Percentiles rank a stretch among this genome's conserved stretches.
Evolutionary conservation across 2,329 filamentous ascomycete species (phyloP).

Genomic region (Piedraia hortae): DNA sequence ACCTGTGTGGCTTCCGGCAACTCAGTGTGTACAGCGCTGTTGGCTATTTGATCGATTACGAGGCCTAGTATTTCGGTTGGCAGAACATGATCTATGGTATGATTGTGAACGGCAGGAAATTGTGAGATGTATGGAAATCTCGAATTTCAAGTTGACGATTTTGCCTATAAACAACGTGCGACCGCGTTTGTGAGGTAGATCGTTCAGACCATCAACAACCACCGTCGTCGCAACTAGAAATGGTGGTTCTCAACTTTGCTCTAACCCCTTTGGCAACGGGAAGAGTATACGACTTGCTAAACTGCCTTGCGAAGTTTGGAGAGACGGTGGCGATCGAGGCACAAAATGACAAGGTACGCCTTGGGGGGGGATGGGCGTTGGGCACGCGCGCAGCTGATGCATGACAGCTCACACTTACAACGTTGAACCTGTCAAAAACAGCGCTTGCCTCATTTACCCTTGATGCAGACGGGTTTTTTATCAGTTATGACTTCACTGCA

Average conservation of each 20-base stretch:
- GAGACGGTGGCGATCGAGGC: constrained; percentile 54
- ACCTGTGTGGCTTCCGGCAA: constrained; percentile 8
- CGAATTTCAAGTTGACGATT: no score
- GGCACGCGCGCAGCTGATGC: background rate
- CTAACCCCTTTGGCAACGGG: constrained; percentile 45
- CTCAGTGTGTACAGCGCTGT: constrained; percentile 4
- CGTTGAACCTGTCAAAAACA: constrained; percentile 55
- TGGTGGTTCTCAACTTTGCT: constrained; percentile 36
- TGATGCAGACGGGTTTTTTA: constrained; percentile 40
- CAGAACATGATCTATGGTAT: no score
- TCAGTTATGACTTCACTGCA: constrained; percentile 34
- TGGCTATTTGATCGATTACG: constrained; percentile 30
- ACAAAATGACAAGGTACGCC: constrained; percentile 32
- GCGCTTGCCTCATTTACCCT: constrained; percentile 50
- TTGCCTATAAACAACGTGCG: no score
- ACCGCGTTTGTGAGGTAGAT: no score
- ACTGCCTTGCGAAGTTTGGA: constrained; percentile 53
- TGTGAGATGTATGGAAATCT: no score
- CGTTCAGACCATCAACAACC: no score
- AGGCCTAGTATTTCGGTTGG: constrained; percentile 14
- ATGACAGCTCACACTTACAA: constrained; percentile 39
- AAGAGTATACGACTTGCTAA: constrained; percentile 42
- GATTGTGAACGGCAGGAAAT: no score
- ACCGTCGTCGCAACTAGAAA: constrained; percentile 4
- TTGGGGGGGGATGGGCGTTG: background rate